phyloP scores from a whole-genome alignment of 1,284 basidiomycete genomes.

The Cerrena zonata region DNA sequence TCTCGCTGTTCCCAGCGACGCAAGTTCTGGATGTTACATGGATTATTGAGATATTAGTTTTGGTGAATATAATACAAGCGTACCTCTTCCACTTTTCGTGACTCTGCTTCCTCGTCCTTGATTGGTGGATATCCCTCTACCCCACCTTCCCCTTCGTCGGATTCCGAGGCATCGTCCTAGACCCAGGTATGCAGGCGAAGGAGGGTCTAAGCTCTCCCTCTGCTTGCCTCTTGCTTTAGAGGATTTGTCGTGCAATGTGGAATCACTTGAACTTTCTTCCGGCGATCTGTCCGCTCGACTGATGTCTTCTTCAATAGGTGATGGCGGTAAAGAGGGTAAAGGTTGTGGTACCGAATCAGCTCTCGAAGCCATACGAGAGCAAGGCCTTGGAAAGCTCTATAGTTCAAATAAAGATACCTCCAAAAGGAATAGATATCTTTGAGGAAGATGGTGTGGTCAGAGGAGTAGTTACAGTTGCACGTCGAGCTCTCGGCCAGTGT shows the following conservation, averaged over 20 bases:
- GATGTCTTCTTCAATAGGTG: slow-evolving; percentile 41
- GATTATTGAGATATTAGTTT: slow-evolving; percentile 4
- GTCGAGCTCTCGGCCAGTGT: background rate
- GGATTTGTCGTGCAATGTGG: slow-evolving; percentile 9
- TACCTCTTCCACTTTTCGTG: slow-evolving; percentile 66
- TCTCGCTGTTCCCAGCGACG: slow-evolving; percentile 69
- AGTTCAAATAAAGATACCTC: background rate
- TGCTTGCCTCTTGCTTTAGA: slow-evolving; percentile 16
- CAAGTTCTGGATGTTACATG: slow-evolving; percentile 45
- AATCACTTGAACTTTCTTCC: slow-evolving; percentile 10
- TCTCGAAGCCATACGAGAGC: slow-evolving; percentile 2
- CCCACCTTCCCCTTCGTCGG: slow-evolving; percentile 27
- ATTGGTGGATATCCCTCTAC: slow-evolving; percentile 55
- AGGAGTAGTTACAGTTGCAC: background rate
- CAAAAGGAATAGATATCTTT: background rate
- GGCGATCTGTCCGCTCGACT: slow-evolving; percentile 30
- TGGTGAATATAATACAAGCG: slow-evolving; percentile 13
- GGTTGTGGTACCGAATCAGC: slow-evolving; percentile 25
- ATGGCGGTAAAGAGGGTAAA: slow-evolving; percentile 34
- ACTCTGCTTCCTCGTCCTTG: slow-evolving; percentile 59
- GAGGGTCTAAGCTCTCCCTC: slow-evolving; percentile 15
- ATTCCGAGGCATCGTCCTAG: slow-evolving; percentile 19
- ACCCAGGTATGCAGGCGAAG: background rate
- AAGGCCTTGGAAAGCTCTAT: background rate
- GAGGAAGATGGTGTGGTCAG: background rate